Evolutionary conservation across 345 rosid species (phyloP), one percentile per base, ranked within the genome.

Genomic region (Gossypium thurberi): DNA sequence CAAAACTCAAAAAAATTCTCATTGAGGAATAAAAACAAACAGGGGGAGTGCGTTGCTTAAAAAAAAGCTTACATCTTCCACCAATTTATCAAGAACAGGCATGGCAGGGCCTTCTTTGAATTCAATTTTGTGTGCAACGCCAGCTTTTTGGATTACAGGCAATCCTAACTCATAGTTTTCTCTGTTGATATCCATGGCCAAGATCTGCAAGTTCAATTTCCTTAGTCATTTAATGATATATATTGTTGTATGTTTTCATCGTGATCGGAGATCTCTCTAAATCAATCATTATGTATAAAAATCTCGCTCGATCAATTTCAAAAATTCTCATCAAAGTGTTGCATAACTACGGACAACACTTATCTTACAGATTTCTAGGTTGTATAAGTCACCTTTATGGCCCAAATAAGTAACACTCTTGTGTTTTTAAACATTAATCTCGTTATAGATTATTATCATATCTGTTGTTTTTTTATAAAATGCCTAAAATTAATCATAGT

Each of bases 71-170:
- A 96, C 99, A 85, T 93, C 97, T 83, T 85, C 82, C 26, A 93
- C 78, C 84, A 96, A 50, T 66, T 81, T 69, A 63, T 96, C 99
- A 71, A 96, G 98, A 80, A 87, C 91, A 2, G 98, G 97, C 81
- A 96, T 65, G 68, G 99, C 99, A 80, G 99, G 99, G 79, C 99
- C 98, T 86, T 93, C 99, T 78, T 67, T 84, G 90, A 96, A 96
- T 0, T 90, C 95, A 37, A 96, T 91, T 87, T 93, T 93, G 88
- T 96, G 97, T 28, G 93, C 97, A 67, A 96, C 89, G 2, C 98
- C 99, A 23, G 99, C 98, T 81, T 91, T 96, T 52, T 91, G 78
- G 58, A 96, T 90, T 1, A 93, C 78, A 0, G 99, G 99, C 26
- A 91, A 79, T 73, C 99, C 98, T 79, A 91, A n/a, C 42, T 96